Conservation (phyloP, 176 grass and related monocot species). For the Luzula sylvatica region DNA sequence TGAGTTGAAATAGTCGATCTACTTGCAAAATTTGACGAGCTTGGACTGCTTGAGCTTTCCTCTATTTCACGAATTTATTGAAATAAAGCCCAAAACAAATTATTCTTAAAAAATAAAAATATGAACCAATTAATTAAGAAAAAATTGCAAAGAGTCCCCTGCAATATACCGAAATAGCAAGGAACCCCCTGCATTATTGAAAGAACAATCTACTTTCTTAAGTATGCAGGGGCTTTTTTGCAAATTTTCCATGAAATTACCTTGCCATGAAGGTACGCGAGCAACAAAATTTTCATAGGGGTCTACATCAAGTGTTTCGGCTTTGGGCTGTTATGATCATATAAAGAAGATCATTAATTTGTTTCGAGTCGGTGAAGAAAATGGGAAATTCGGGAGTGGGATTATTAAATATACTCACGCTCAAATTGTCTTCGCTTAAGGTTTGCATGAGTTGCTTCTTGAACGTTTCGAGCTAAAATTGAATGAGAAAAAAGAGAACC, state of each 20-base stretch:
- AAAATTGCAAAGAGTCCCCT: no score
- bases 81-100: background rate
- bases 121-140: conserved; percentile 5
- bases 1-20: conserved; percentile 34
- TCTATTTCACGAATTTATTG: conserved; percentile 30
- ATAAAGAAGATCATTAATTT: background rate
- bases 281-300: conserved; percentile 32
- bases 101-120: conserved; percentile 13
- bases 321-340: conserved; percentile 49
- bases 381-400: background rate
- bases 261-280: conserved; percentile 41
- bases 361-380: background rate
- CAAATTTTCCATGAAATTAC: conserved; percentile 28
- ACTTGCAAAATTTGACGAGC: conserved; percentile 31
- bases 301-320: conserved; percentile 39
- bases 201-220: no score
- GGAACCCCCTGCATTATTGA: no score
- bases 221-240: no score
- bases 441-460: conserved; percentile 91
- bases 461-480: conserved; percentile 77
- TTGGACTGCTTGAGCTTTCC: conserved; percentile 38
- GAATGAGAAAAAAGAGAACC: background rate
- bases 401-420: conserved; percentile 37
- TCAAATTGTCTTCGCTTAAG: conserved; percentile 60
- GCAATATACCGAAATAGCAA: no score